Conservation (phyloP, 495 filamentous ascomycete genomes). For the Aspergillus indologenus region DNA sequence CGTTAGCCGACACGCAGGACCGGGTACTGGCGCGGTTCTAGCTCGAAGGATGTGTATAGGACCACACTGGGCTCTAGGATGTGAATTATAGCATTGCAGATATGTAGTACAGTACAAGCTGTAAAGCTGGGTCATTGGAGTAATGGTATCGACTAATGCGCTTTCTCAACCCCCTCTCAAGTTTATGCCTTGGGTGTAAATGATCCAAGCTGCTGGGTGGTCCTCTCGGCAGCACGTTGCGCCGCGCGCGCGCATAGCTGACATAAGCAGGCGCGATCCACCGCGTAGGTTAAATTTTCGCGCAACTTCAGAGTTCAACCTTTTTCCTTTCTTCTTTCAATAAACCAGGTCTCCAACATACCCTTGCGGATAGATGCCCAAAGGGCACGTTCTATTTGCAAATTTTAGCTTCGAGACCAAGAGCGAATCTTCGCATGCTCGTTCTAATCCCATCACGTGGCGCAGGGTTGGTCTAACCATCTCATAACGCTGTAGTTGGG, state of each 20-base stretch:
- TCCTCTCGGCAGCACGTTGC: background rate
- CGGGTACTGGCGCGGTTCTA: slow-evolving; percentile 66
- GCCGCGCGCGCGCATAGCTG: background rate
- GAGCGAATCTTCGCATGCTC: slow-evolving; percentile 38
- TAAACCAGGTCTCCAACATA: slow-evolving; percentile 46
- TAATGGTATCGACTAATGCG: no score
- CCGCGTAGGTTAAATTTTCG: slow-evolving; percentile 22
- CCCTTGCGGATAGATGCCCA: slow-evolving; percentile 39
- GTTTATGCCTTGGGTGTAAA: no score
- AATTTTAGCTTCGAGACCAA: slow-evolving; percentile 48
- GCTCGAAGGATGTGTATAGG: background rate
- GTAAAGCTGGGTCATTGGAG: no score
- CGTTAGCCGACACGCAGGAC: slow-evolving; percentile 67
- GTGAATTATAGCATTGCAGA: background rate
- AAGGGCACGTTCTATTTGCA: slow-evolving; percentile 29
- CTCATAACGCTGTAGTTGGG: slow-evolving; percentile 35
- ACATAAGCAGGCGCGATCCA: slow-evolving; percentile 14
- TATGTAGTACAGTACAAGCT: no score
- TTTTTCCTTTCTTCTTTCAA: slow-evolving; percentile 25
- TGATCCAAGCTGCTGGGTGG: no score
- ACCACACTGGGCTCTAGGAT: no score
- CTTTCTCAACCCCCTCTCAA: no score
- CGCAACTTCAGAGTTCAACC: background rate
- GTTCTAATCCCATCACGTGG: slow-evolving; percentile 49
- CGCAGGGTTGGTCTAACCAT: slow-evolving; percentile 20